A percentile compares a stretch with the other conserved stretches of the same genome.
These are phyloP conservation scores for Colletotrichum chlorophyti DNA, from an alignment of 2,329 filamentous ascomycete genomes.

Conservation along the genomic window DNA sequence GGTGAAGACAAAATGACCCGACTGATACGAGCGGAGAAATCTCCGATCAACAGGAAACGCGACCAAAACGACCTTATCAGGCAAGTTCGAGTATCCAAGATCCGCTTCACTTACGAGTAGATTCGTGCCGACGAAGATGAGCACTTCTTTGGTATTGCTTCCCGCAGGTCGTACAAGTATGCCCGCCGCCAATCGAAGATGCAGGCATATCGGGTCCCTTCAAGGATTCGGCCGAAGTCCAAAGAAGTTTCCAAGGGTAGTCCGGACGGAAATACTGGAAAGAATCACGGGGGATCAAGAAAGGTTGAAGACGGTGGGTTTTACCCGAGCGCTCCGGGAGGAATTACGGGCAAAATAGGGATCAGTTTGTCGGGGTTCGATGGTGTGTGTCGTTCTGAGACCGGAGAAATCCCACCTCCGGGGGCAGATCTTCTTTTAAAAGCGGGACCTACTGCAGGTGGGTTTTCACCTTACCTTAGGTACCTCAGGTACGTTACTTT, in stretches of 20 bases:
- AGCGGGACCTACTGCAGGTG: no score
- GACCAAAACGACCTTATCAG: no score
- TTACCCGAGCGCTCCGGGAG: conserved; percentile 19
- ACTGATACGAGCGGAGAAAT: no score
- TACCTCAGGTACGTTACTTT: no score
- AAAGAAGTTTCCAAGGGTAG: no score
- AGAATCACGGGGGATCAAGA: no score
- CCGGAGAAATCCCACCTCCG: conserved; percentile 20
- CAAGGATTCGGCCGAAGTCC: neutral
- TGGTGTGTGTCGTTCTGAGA: neutral
- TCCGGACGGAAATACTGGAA: no score
- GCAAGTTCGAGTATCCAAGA: no score
- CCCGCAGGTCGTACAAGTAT: conserved; percentile 32
- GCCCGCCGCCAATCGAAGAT: neutral
- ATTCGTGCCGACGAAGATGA: conserved; percentile 36
- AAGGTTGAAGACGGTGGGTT: conserved; percentile 25
- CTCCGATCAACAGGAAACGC: no score
- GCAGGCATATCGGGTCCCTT: conserved; percentile 7
- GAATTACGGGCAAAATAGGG: neutral
- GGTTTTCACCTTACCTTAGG: conserved; percentile 15
- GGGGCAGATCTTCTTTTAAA: no score
- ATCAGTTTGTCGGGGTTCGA: neutral
- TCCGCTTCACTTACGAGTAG: conserved; percentile 32
- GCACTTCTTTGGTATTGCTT: conserved; percentile 36
- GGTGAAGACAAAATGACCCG: no score